Percentiles rank a stretch among this genome's conserved stretches.
These are phyloP conservation scores for Verruconis gallopava DNA, from an alignment of 2,329 filamentous ascomycete genomes.

Conservation along the genomic window DNA sequence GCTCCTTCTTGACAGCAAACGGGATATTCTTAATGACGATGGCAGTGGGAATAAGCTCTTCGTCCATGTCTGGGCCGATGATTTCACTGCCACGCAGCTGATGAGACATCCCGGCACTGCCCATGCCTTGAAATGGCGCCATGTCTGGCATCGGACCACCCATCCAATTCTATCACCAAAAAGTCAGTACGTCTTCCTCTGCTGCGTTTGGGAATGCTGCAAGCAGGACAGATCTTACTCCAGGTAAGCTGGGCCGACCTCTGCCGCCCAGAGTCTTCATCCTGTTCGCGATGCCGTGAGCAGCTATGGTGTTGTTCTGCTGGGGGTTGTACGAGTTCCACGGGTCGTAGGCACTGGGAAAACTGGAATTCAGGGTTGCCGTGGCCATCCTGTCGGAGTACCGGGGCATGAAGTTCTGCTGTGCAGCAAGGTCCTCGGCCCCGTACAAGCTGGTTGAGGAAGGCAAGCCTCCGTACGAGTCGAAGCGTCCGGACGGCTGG, in stretches of 20 bases:
- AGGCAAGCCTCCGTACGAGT: slow-evolving; percentile 55
- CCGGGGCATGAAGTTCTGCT: slow-evolving; percentile 38
- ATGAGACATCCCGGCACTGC: slow-evolving; percentile 15
- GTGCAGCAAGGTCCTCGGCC: slow-evolving; percentile 49
- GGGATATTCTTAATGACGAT: slow-evolving; percentile 99
- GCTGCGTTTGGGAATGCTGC: slow-evolving; percentile 10
- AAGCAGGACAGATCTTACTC: slow-evolving; percentile 41
- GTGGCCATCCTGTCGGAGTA: slow-evolving; percentile 46
- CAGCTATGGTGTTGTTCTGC: slow-evolving; percentile 51
- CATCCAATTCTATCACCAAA: slow-evolving; percentile 44
- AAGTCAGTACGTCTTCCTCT: slow-evolving; percentile 14
- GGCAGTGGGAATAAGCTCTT: slow-evolving; percentile 92
- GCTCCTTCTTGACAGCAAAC: slow-evolving; percentile 95
- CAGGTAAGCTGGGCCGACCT: slow-evolving; percentile 51
- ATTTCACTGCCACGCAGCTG: slow-evolving; percentile 27
- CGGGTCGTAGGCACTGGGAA: slow-evolving; percentile 56
- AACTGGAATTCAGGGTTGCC: slow-evolving; percentile 44
- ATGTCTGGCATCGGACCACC: slow-evolving; percentile 37
- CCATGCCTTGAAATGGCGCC: slow-evolving; percentile 26
- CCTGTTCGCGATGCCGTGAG: slow-evolving; percentile 38
- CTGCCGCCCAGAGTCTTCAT: slow-evolving; percentile 39
- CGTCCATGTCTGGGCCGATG: slow-evolving; percentile 44
- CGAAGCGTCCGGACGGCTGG: slow-evolving; percentile 65
- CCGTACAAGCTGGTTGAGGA: slow-evolving; percentile 48
- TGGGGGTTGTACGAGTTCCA: slow-evolving; percentile 57